Evolutionary conservation across 2,329 filamentous ascomycete genomes (phyloP).

Genomic region (Nemania sp.): DNA sequence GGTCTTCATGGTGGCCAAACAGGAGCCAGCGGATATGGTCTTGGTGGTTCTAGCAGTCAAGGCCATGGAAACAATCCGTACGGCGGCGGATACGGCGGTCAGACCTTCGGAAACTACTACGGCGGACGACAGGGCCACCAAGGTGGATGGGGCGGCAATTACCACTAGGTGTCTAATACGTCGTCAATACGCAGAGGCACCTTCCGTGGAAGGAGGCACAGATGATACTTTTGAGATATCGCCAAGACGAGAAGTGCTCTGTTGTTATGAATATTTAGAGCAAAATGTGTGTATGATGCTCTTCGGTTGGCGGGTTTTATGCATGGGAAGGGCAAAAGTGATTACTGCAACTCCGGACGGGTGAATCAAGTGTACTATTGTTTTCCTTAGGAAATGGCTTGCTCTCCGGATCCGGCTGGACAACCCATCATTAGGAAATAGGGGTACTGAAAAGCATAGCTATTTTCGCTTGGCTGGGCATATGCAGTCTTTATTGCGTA

Average conservation of each 20-base stretch:
- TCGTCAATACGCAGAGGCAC: conserved; percentile 30
- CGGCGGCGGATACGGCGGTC: conserved; percentile 53
- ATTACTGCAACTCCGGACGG: conserved; percentile 33
- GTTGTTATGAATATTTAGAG: conserved; percentile 34
- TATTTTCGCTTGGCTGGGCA: conserved; percentile 24
- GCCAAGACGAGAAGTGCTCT: conserved; percentile 24
- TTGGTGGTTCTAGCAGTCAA: conserved; percentile 55
- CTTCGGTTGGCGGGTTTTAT: conserved; percentile 34
- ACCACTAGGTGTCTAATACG: conserved; percentile 46
- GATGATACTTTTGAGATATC: conserved; percentile 22
- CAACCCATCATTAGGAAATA: conserved; percentile 39
- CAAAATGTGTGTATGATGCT: conserved; percentile 27
- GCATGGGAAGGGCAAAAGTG: conserved; percentile 39
- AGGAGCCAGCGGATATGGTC: conserved; percentile 54
- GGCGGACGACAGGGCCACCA: conserved; percentile 51
- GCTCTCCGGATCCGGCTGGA: conserved; percentile 31
- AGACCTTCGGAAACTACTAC: conserved; percentile 56
- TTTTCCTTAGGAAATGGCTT: conserved; percentile 38
- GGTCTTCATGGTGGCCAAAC: conserved; percentile 57
- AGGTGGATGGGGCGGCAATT: conserved; percentile 65
- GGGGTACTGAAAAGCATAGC: conserved; percentile 36
- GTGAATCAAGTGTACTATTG: conserved; percentile 40
- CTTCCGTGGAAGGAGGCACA: conserved; percentile 23
- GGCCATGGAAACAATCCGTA: conserved; percentile 61
- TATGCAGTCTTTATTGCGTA: conserved; percentile 24